These are phyloP conservation scores for Cicer cuneatum DNA, from an alignment of 306 rosid species.

Conservation along the genomic window DNA sequence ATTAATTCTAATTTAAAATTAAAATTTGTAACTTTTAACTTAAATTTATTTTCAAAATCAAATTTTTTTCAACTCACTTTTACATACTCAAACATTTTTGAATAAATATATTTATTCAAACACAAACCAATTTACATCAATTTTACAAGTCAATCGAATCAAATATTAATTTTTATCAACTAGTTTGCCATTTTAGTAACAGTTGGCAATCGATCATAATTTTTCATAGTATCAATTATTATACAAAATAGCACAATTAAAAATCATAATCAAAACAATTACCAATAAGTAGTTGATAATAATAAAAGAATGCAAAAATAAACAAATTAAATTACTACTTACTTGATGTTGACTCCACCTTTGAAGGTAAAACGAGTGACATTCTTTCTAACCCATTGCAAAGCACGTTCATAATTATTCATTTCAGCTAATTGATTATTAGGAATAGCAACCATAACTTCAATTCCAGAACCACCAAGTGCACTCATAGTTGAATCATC, in stretches of 20 bases:
- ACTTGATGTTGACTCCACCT: slow-evolving; percentile 91
- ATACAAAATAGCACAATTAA: background rate
- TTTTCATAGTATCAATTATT: too few relatives aligned
- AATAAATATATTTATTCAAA: too few relatives aligned
- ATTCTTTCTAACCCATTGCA: slow-evolving; percentile 81
- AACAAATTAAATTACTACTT: background rate
- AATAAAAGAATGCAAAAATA: background rate
- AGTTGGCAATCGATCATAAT: background rate
- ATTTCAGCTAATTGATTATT: slow-evolving; percentile 72
- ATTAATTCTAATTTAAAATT: too few relatives aligned
- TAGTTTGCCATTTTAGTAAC: too few relatives aligned
- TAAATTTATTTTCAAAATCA: too few relatives aligned
- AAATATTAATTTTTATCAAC: too few relatives aligned
- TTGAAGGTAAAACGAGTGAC: slow-evolving; percentile 68
- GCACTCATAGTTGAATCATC: slow-evolving; percentile 68
- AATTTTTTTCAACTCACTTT: too few relatives aligned
- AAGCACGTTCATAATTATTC: slow-evolving; percentile 69
- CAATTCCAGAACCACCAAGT: slow-evolving; percentile 71
- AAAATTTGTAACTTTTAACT: too few relatives aligned
- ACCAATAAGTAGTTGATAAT: background rate
- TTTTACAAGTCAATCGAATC: too few relatives aligned
- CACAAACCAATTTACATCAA: too few relatives aligned
- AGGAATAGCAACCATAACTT: slow-evolving; percentile 94
- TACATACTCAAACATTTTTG: too few relatives aligned
- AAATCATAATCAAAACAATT: background rate